Conservation (phyloP, 2,329 filamentous ascomycete species). For the Stagonosporopsis vannaccii region DNA sequence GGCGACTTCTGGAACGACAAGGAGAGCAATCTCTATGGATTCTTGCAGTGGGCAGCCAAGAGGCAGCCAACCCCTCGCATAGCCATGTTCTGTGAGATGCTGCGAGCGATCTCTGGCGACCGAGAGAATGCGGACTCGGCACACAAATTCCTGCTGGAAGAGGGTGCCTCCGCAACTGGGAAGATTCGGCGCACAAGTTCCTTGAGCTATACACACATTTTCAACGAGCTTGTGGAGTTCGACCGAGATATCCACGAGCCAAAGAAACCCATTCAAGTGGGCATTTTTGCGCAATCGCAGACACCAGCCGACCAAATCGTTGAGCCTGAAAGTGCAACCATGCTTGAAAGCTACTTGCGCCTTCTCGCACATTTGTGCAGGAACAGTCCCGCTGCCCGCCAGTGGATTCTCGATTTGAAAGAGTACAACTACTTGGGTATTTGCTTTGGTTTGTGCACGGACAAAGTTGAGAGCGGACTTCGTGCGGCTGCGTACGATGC, state of each 20-base stretch:
- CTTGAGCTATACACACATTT: slow-evolving; percentile 91
- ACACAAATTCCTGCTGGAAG: slow-evolving; percentile 88
- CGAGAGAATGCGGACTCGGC: slow-evolving; percentile 83
- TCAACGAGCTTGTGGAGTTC: slow-evolving; percentile 87
- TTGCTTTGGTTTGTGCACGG: slow-evolving; percentile 80
- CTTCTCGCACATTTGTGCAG: slow-evolving; percentile 82
- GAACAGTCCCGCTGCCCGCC: slow-evolving; percentile 74
- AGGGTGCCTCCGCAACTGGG: slow-evolving; percentile 71
- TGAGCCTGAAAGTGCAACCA: slow-evolving; percentile 92
- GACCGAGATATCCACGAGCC: slow-evolving; percentile 79
- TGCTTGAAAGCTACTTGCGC: slow-evolving; percentile 93
- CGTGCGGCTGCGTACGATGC: slow-evolving; percentile 85
- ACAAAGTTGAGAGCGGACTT: slow-evolving; percentile 76
- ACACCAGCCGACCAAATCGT: slow-evolving; percentile 65
- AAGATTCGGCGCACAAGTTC: slow-evolving; percentile 85
- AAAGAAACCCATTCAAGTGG: slow-evolving; percentile 68
- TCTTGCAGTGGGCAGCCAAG: slow-evolving; percentile 96
- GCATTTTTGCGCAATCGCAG: slow-evolving; percentile 53
- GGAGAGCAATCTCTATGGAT: slow-evolving; percentile 92
- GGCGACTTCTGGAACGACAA: slow-evolving; percentile 90
- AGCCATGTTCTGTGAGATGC: slow-evolving; percentile 95
- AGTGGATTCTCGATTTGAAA: slow-evolving; percentile 74
- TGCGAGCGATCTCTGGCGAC: slow-evolving; percentile 85
- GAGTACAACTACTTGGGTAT: slow-evolving; percentile 74
- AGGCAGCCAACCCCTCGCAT: slow-evolving; percentile 95